phyloP scores from a whole-genome alignment of 345 rosid genomes.

The Brassica juncea region DNA sequence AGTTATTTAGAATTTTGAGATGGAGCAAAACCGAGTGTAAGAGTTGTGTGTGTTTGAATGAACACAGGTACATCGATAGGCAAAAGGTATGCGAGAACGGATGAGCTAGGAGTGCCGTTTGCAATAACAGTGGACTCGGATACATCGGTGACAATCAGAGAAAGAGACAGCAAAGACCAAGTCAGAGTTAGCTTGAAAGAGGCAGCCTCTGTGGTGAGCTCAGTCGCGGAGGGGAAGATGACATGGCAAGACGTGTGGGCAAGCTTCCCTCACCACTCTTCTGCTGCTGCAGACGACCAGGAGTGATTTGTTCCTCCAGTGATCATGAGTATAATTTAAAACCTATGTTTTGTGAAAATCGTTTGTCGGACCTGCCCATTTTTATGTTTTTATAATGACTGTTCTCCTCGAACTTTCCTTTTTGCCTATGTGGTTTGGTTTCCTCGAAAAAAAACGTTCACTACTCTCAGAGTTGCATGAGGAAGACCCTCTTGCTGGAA shows the following conservation, averaged over 20 bases:
- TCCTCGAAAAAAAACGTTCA: too few relatives aligned
- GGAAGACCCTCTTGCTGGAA: too few relatives aligned
- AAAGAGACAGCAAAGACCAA: slow-evolving; percentile 94
- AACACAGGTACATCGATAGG: slow-evolving; percentile 90
- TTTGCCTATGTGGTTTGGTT: not conserved
- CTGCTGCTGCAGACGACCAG: slow-evolving; percentile 56
- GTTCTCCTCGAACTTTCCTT: not conserved
- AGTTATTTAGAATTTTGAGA: not conserved
- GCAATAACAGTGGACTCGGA: slow-evolving; percentile 87
- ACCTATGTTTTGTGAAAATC: slow-evolving; percentile 17
- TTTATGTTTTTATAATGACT: not conserved
- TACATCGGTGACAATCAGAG: slow-evolving; percentile 77
- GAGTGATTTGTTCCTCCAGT: slow-evolving; percentile 16
- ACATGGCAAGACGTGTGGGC: slow-evolving; percentile 85
- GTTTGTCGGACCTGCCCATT: not conserved
- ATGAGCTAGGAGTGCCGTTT: slow-evolving; percentile 96
- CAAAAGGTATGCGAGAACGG: slow-evolving; percentile 90
- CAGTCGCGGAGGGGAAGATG: slow-evolving; percentile 63
- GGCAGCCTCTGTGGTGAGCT: slow-evolving; percentile 67
- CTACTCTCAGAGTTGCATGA: too few relatives aligned
- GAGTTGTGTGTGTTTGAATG: not conserved
- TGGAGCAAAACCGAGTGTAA: not conserved
- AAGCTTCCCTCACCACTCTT: slow-evolving; percentile 65
- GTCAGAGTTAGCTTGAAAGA: slow-evolving; percentile 66
- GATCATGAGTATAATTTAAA: not conserved